Percentiles rank a stretch among this genome's conserved stretches.
These are phyloP conservation scores for Penicillium sp. DNA, from an alignment of 2,329 filamentous ascomycete species.

Conservation along the genomic window DNA sequence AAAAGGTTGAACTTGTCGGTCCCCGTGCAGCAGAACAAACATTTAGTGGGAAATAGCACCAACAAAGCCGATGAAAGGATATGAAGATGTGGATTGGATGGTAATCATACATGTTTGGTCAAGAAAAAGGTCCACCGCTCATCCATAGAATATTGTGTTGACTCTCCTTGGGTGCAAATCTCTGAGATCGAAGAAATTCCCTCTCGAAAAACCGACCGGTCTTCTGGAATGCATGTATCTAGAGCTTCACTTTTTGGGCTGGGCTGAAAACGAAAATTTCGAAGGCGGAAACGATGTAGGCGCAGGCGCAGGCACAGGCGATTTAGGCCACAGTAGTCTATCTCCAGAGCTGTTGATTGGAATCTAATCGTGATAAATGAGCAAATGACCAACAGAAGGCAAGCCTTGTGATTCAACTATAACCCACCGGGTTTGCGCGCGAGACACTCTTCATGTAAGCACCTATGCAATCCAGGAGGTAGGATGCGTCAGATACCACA, in stretches of 20 bases:
- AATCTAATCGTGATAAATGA: background rate
- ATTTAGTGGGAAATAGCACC: no score
- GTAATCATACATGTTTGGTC: background rate
- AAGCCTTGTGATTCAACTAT: background rate
- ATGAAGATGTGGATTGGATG: background rate
- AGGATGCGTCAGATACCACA: slow-evolving; percentile 3
- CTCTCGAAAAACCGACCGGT: no score
- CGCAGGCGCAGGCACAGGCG: background rate
- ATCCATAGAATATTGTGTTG: background rate
- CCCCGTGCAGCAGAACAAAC: background rate
- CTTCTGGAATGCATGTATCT: no score
- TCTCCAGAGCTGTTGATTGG: background rate
- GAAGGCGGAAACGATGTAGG: background rate
- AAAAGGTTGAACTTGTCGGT: background rate
- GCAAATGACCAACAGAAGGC: background rate
- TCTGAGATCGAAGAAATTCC: no score
- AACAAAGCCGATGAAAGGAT: background rate
- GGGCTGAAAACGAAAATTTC: background rate
- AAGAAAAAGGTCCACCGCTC: background rate
- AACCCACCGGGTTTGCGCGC: background rate
- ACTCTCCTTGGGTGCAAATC: background rate
- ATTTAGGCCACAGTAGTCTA: background rate
- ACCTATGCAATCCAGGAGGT: slow-evolving; percentile 2
- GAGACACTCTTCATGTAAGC: slow-evolving; percentile 2
- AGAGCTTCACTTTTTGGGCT: background rate